These are phyloP conservation scores for Davidsoniella eucalypti DNA, from an alignment of 2,329 filamentous ascomycete species.

Conservation along the genomic window DNA sequence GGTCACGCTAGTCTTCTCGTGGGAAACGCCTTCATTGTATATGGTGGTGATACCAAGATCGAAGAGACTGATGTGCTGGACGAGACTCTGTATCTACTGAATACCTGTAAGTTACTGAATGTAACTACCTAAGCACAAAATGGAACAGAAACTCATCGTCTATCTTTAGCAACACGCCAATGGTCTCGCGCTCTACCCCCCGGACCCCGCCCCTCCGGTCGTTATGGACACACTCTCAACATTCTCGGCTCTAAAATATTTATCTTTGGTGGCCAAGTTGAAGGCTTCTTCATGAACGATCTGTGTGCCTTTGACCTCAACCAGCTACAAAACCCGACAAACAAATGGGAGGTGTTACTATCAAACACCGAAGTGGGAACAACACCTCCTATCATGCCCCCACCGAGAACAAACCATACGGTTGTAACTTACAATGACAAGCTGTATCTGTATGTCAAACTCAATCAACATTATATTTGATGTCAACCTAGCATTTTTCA, in stretches of 20 bases:
- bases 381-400: constrained; percentile 45
- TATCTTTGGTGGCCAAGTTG: constrained; percentile 93
- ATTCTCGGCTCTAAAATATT: constrained; percentile 95
- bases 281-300: constrained; percentile 97
- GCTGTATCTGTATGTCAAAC: constrained; percentile 62
- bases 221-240: constrained; percentile 92
- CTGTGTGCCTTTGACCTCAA: constrained; percentile 91
- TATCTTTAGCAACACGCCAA: constrained; percentile 66
- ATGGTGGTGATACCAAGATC: constrained; percentile 94
- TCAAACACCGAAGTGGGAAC: constrained; percentile 23
- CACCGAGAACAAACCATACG: constrained; percentile 86
- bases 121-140: neutral
- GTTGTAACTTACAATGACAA: constrained; percentile 85
- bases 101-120: constrained; percentile 63
- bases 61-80: constrained; percentile 83
- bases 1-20: constrained; percentile 88
- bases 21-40: constrained; percentile 97
- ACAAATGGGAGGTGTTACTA: constrained; percentile 83
- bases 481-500: neutral
- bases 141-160: neutral
- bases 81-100: constrained; percentile 88
- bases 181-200: constrained; percentile 90
- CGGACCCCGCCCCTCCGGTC: constrained; percentile 68
- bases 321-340: constrained; percentile 75
- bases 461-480: neutral